Base-by-base conservation (phyloP, 148 eudicot genomes). In the Gaultheria prostrata region DNA sequence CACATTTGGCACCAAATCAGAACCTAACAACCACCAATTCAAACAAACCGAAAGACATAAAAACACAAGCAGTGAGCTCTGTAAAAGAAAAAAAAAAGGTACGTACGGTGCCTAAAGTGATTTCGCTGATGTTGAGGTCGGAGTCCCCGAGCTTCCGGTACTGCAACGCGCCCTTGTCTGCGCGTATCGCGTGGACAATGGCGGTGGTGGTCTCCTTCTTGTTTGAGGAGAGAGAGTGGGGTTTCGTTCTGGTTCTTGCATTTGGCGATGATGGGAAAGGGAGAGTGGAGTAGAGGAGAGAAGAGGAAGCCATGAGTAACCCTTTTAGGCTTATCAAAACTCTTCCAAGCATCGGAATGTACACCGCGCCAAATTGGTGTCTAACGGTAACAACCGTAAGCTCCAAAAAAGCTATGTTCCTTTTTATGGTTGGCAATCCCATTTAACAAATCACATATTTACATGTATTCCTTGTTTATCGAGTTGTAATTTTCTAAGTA, bases 141-240 rank as follows among this genome's bases (percentile, higher is more conserved):
- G 98, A 95, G 79, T 93, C 95, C 1, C 98, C 98, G 54, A 95
- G 94, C 82, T 93, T 92, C 35, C 85, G 86, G 82, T 89, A 92
- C 85, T 92, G 87, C 83, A 95, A 82, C 33, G 91, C 84, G 85
- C 74, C 87, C 54, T 82, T 89, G 45, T 88, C 82, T 0, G 82
- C 87, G 0, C 17, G 80, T 81, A 75, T 83, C 8, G 87, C 90
- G 46, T 61, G 79, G 65, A 79, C 61, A 50, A 86, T 49, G 35
- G 80, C 24, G 76, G 59, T 35, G 17, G 24, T 20, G 67, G 26
- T 59, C 67, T n/a, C 53, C 77, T 70, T 83, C 49, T 48, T 83
- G 48, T 69, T 49, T 2, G 76, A 18, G 69, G 76, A 28, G 12
- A 48, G 43, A 24, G 28, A 82, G 45, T 2, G 3, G 33, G 17